phyloP scores from a whole-genome alignment of 805 yeast genomes.

The Nakazawaea wyomingensis region DNA sequence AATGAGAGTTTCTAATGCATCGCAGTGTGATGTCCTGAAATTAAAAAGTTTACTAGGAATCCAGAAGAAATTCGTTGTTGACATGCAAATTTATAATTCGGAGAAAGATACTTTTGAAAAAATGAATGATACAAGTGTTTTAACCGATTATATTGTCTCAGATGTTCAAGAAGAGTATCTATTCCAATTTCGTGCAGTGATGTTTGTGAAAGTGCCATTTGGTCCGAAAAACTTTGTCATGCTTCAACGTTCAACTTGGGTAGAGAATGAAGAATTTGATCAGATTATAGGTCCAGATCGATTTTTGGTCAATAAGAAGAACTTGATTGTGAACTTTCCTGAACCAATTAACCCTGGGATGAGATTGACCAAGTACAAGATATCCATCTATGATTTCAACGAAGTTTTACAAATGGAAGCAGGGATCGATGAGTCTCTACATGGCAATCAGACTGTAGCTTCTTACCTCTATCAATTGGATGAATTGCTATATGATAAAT shows the following conservation, averaged over 20 bases:
- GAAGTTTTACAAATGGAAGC: neutral
- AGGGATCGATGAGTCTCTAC: neutral
- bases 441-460: neutral
- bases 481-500: neutral
- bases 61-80: too few species aligned
- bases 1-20: too few species aligned
- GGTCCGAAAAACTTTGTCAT: too few species aligned
- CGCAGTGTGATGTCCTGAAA: too few species aligned
- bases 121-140: too few species aligned
- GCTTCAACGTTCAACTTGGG: neutral
- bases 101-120: too few species aligned
- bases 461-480: neutral
- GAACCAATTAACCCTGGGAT: neutral
- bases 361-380: neutral
- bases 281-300: neutral
- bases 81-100: too few species aligned
- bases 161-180: too few species aligned
- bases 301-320: neutral
- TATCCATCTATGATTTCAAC: neutral
- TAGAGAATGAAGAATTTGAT: neutral
- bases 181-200: too few species aligned
- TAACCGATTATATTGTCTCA: too few species aligned
- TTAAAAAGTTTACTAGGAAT: too few species aligned
- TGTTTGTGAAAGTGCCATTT: too few species aligned
- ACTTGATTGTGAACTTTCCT: neutral